phyloP scores from a whole-genome alignment of 805 yeast species.

The Lipomyces sp. region DNA sequence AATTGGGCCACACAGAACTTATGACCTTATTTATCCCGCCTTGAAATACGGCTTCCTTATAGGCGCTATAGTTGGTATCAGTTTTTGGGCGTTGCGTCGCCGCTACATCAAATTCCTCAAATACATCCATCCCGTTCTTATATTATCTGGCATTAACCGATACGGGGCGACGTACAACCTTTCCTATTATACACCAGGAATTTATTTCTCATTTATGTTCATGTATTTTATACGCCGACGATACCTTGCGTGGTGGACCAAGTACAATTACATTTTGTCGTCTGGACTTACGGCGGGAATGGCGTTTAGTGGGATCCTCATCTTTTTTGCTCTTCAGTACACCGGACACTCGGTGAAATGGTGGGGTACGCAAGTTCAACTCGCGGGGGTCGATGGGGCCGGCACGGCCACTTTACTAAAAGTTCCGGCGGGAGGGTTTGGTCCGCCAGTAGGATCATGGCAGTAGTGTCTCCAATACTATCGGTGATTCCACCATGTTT shows the following conservation, averaged over 20 bases:
- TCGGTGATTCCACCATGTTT: not conserved
- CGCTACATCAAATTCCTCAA: constrained; percentile 46
- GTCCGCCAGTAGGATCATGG: constrained; percentile 7
- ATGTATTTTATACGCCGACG: constrained; percentile 20
- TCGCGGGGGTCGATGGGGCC: constrained; percentile 24
- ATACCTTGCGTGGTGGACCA: constrained; percentile 30
- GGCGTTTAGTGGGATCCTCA: constrained; percentile 64
- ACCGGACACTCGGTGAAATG: constrained; percentile 51
- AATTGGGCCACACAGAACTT: constrained; percentile 66
- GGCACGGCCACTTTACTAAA: constrained; percentile 12
- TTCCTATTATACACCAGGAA: constrained; percentile 25
- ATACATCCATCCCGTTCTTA: constrained; percentile 67
- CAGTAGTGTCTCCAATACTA: not conserved
- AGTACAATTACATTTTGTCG: constrained; percentile 58
- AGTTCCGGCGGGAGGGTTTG: constrained; percentile 22
- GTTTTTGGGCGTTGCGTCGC: constrained; percentile 49
- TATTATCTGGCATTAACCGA: constrained; percentile 48
- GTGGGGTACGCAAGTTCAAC: constrained; percentile 62
- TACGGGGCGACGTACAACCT: constrained; percentile 26
- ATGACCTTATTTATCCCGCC: constrained; percentile 57
- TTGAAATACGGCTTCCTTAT: constrained; percentile 63
- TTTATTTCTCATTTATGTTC: constrained; percentile 17
- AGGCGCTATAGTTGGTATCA: constrained; percentile 56
- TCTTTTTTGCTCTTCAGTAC: constrained; percentile 57
- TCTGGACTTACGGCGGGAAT: constrained; percentile 70